phyloP scores from a whole-genome alignment of 805 yeast genomes.

The Candida odintsovae region DNA sequence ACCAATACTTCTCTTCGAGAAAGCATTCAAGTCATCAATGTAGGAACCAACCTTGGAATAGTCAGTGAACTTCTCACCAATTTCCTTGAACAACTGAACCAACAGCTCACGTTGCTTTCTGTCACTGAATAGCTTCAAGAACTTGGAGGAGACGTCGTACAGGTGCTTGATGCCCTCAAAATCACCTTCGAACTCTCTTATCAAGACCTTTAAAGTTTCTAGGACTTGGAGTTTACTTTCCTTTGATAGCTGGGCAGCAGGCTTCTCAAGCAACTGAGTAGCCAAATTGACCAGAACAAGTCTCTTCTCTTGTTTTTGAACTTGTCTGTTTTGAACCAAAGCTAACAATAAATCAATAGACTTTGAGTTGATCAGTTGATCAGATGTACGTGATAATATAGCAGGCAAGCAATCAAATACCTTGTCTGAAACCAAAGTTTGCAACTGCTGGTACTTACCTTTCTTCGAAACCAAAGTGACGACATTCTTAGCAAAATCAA shows the following conservation, averaged over 20 bases:
- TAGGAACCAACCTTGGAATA: constrained; percentile 43
- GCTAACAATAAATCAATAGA: constrained; percentile 46
- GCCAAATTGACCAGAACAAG: constrained; percentile 50
- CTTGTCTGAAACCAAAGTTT: constrained; percentile 53
- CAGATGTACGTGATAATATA: constrained; percentile 33
- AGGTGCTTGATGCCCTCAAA: constrained; percentile 44
- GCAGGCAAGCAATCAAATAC: constrained; percentile 46
- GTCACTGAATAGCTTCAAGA: constrained; percentile 56
- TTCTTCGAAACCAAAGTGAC: constrained; percentile 33
- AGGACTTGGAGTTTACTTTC: constrained; percentile 53
- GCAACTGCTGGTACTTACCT: constrained; percentile 42
- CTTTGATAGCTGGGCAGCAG: constrained; percentile 43
- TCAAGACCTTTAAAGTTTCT: constrained; percentile 48
- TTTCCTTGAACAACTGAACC: constrained; percentile 49
- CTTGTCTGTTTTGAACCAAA: constrained; percentile 52
- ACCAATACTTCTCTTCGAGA: constrained; percentile 51
- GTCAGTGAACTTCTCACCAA: constrained; percentile 47
- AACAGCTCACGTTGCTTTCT: constrained; percentile 56
- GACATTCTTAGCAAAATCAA: constrained; percentile 48
- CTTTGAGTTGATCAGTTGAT: constrained; percentile 42
- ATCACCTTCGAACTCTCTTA: constrained; percentile 47
- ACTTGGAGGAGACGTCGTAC: constrained; percentile 46
- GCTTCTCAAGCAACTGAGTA: constrained; percentile 54
- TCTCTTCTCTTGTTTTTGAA: constrained; percentile 50
- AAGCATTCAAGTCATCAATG: constrained; percentile 66